phyloP scores from a whole-genome alignment of 371 early-diverging fungal species.

The Mucor circinelloides region DNA sequence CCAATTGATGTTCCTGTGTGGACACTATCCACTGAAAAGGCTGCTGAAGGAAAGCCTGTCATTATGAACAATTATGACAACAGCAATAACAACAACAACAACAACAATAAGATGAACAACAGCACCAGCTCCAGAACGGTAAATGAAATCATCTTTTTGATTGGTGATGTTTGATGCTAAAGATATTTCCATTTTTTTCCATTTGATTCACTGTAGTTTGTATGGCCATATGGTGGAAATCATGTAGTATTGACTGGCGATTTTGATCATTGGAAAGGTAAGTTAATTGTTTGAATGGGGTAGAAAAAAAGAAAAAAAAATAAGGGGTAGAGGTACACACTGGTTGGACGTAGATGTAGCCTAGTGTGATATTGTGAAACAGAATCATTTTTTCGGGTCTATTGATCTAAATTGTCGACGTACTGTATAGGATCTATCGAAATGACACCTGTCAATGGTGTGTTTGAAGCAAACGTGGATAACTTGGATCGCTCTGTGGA shows the following conservation, averaged over 20 bases:
- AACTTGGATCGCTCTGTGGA: conserved; percentile 30
- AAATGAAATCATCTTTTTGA: neutral
- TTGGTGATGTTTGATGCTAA: neutral
- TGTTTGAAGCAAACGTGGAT: neutral
- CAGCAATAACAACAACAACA: neutral
- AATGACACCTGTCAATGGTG: conserved; percentile 12
- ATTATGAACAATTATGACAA: neutral
- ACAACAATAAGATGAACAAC: neutral
- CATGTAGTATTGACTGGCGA: conserved; percentile 51
- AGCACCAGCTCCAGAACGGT: neutral
- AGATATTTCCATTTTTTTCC: neutral
- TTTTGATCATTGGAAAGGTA: conserved; percentile 58
- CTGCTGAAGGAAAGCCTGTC: neutral
- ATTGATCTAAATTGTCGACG: neutral
- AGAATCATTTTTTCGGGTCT: neutral
- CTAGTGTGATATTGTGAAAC: conserved; percentile 5
- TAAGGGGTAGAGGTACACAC: neutral
- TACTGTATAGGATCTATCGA: neutral
- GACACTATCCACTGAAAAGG: neutral
- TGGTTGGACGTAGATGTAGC: neutral
- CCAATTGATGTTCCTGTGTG: conserved; percentile 5
- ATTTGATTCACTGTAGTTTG: conserved; percentile 24
- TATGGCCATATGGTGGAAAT: conserved; percentile 51
- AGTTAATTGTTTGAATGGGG: neutral
- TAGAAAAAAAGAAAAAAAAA: neutral